Evolutionary conservation across 2,329 filamentous ascomycete species (phyloP).

Genomic region (Penicillium sp.): DNA sequence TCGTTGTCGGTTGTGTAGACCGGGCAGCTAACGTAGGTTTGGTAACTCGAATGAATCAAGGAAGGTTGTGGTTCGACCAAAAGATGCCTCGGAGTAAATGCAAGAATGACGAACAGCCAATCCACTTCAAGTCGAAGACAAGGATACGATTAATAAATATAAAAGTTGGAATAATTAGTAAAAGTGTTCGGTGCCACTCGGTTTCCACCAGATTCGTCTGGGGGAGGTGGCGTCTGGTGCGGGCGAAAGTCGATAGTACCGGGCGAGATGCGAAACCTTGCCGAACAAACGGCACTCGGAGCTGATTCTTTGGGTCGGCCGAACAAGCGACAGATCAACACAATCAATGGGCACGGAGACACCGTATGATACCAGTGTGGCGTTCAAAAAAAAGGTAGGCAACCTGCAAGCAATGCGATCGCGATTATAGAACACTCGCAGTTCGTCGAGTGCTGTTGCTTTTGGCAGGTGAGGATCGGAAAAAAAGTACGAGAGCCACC

Average conservation of each 20-base stretch:
- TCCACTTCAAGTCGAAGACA: conserved; percentile 2
- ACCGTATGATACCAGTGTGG: conserved; percentile 20
- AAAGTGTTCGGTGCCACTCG: conserved; percentile 22
- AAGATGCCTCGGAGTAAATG: conserved; percentile 7
- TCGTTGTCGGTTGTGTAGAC: not conserved
- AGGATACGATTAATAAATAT: conserved; percentile 14
- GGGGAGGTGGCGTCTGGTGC: conserved; percentile 27
- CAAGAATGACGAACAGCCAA: conserved; percentile 14
- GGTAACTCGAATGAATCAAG: not conserved
- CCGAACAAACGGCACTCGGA: conserved; percentile 20
- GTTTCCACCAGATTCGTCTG: conserved; percentile 24
- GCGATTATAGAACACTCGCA: conserved; percentile 21
- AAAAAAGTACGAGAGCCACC: conserved; percentile 28
- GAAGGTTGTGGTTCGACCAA: not conserved
- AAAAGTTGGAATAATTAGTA: not conserved
- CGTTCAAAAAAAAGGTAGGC: conserved; percentile 23
- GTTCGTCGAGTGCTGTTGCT: conserved; percentile 17
- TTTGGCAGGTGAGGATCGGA: conserved; percentile 14
- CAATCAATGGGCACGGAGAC: conserved; percentile 16
- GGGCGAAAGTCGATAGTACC: conserved; percentile 22
- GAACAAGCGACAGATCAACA: conserved; percentile 13
- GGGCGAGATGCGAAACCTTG: conserved; percentile 27
- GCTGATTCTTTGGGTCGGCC: conserved; percentile 21
- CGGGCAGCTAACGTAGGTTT: not conserved
- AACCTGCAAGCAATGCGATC: conserved; percentile 26